Conservation (phyloP, 1,284 basidiomycete species). For the Marasmius oreades region DNA sequence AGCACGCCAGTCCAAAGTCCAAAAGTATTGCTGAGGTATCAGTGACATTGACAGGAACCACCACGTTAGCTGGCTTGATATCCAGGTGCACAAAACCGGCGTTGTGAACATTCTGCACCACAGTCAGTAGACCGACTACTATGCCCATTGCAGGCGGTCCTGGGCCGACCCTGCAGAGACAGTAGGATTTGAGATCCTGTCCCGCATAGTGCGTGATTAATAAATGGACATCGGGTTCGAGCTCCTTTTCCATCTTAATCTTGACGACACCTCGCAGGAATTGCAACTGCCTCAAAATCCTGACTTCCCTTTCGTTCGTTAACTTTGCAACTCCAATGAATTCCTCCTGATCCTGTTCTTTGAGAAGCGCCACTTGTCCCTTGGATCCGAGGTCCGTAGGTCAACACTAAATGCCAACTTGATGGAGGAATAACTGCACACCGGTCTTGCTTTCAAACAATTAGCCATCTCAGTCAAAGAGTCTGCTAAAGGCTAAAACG, state of each 20-base stretch:
- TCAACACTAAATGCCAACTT: background rate
- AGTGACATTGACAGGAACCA: background rate
- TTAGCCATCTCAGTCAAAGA: background rate
- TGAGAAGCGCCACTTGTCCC: background rate
- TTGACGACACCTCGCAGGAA: background rate
- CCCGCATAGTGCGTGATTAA: background rate
- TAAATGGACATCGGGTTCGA: background rate
- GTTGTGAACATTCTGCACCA: background rate
- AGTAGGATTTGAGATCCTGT: background rate
- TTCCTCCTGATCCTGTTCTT: background rate
- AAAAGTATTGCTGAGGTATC: background rate
- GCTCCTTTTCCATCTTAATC: background rate
- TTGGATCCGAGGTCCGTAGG: background rate
- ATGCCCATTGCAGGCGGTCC: background rate
- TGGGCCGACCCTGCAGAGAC: background rate
- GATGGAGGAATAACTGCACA: background rate
- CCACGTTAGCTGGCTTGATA: conserved; percentile 7
- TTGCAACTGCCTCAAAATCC: background rate
- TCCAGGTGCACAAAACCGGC: conserved; percentile 4
- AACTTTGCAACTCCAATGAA: background rate
- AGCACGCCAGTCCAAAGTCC: background rate
- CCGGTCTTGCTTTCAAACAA: background rate
- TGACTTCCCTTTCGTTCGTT: background rate
- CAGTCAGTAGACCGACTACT: background rate
- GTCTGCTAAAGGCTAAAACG: too few relatives aligned